Evolutionary conservation across 306 rosid genomes (phyloP), one percentile per base, ranked within the genome.

Genomic region (Lotus japonicus): DNA sequence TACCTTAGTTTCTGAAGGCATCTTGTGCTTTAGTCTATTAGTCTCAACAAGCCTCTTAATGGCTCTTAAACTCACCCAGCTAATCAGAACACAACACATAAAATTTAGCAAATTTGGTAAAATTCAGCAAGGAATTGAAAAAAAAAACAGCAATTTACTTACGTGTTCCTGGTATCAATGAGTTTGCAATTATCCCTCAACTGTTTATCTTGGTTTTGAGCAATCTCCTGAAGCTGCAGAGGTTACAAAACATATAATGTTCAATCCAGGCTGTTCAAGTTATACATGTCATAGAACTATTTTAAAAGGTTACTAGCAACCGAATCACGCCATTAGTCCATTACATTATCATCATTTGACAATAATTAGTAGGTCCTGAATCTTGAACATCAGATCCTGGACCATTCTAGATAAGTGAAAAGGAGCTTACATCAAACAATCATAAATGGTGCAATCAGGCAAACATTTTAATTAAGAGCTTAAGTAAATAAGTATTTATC

Each of bases 51-150:
- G 85, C 66, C 76, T 85, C 81, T 84, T 85, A 33, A 83, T 33
- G 51, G 90, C 77, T 66, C 70, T 82, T 74, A 87, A 73, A 67
- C 75, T 82, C 74, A 81, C 79, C 95, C 97, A 90, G 77, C 97
- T 90, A 66, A 72, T 45, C 67, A 70, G 11, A 5, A 50, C 46
- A 36, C 18, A 53, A 50, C 10, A 55, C 61, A 41, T 9, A 18
- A 41, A 60, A 60, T 57, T 61, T 50, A 38, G 58, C 14, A 48
- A 63, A 59, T 4, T 28, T 58, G 11, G 15, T 18, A 63, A 74
- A 73, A 8, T 72, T 68, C 9, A 23, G 72, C 11, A 36, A 61
- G 59, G 31, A 39, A 74, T 8, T n/a, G 35, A 28, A 64, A 12
- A 58, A 58, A 58, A 41, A 74, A 66, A 18, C 14, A 14, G 67